phyloP scores from a whole-genome alignment of 2,329 filamentous ascomycete species.

The Diaporthe caulivora region DNA sequence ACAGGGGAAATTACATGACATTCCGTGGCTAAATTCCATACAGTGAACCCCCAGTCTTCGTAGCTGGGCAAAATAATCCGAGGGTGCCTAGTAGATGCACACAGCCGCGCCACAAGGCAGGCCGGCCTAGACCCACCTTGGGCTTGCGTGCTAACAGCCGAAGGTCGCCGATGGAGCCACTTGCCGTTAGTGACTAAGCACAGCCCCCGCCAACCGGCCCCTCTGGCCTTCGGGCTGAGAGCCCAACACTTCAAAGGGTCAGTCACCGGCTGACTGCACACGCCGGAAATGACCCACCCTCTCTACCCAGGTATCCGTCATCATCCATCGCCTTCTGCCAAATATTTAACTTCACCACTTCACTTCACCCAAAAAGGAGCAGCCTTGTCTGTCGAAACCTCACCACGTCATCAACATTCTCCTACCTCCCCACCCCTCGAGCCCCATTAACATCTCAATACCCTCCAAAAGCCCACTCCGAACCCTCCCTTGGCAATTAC shows the following conservation, averaged over 20 bases:
- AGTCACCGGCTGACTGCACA: conserved; percentile 50
- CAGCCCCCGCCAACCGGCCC: neutral
- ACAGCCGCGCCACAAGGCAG: neutral
- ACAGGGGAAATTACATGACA: neutral
- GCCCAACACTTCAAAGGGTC: conserved; percentile 39
- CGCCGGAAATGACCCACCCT: conserved; percentile 39
- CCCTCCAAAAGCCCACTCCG: neutral
- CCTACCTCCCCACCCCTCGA: neutral
- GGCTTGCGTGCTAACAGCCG: neutral
- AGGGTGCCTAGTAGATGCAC: neutral
- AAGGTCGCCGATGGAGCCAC: neutral
- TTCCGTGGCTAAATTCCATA: neutral
- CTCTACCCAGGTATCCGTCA: conserved; percentile 47
- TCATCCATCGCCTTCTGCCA: conserved; percentile 47
- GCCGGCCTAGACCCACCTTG: neutral
- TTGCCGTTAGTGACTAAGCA: neutral
- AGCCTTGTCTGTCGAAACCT: neutral
- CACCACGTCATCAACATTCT: conserved; percentile 32
- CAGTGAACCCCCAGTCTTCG: neutral
- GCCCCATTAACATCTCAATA: neutral
- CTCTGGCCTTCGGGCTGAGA: conserved; percentile 3
- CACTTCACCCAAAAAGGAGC: neutral
- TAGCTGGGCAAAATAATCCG: neutral
- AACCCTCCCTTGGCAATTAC: neutral
- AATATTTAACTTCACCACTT: conserved; percentile 36